Evolutionary conservation across 768 basidiomycete species (phyloP).

Genomic region (Xerocomus potaroensis): DNA sequence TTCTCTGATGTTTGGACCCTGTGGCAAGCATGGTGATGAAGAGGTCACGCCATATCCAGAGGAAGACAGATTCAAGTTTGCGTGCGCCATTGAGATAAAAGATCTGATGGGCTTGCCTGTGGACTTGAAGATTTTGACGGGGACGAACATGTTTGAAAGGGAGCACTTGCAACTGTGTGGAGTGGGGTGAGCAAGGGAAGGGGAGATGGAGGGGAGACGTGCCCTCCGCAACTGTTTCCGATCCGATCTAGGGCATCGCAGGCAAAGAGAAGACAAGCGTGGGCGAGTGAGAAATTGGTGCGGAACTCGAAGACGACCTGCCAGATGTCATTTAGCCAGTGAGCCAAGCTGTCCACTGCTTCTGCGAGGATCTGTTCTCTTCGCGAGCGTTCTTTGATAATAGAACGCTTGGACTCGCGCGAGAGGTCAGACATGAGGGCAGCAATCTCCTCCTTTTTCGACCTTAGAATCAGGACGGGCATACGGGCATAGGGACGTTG

Average conservation of each 20-base stretch:
- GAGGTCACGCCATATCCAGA: slow-evolving; percentile 72
- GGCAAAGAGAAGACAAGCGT: slow-evolving; percentile 52
- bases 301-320: slow-evolving; percentile 54
- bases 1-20: slow-evolving; percentile 26
- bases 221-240: slow-evolving; percentile 35
- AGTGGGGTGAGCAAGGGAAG: slow-evolving; percentile 3
- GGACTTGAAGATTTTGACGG: slow-evolving; percentile 41
- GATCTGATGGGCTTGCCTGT: slow-evolving; percentile 44
- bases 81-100: slow-evolving; percentile 48
- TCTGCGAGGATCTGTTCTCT: slow-evolving; percentile 54
- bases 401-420: slow-evolving; percentile 48
- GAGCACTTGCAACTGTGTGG: slow-evolving; percentile 52
- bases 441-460: slow-evolving; percentile 53
- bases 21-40: slow-evolving; percentile 51
- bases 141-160: slow-evolving; percentile 43
- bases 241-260: slow-evolving; percentile 45
- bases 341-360: slow-evolving; percentile 47
- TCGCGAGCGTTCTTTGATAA: slow-evolving; percentile 50
- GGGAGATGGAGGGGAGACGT: slow-evolving; percentile 22
- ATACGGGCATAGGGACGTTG: slow-evolving; percentile 36
- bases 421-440: slow-evolving; percentile 48
- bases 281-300: slow-evolving; percentile 47
- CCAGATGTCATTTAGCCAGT: slow-evolving; percentile 69
- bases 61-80: slow-evolving; percentile 40
- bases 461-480: slow-evolving; percentile 48